Evolutionary conservation across 176 grass and related monocot genomes (phyloP).

Genomic region (Chrysopogon serrulatus): DNA sequence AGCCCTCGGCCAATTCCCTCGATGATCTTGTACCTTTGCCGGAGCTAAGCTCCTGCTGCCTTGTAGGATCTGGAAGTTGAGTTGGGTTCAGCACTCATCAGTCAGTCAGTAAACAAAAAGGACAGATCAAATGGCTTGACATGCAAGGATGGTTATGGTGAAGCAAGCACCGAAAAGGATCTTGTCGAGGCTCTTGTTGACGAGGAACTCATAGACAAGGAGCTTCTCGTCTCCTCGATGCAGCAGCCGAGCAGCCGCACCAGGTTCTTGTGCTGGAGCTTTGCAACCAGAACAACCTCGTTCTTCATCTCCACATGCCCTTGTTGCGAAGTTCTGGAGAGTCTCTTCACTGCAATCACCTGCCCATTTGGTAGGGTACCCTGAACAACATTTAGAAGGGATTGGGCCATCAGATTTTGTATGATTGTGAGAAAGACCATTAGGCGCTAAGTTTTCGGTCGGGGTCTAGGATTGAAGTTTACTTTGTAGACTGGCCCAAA

Average conservation of each 20-base stretch:
- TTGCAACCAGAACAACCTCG: conserved; percentile 41
- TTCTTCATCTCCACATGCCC: conserved; percentile 38
- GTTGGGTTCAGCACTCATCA: not conserved
- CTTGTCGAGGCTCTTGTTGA: conserved; percentile 39
- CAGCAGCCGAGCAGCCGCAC: conserved; percentile 47
- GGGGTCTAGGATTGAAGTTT: not conserved
- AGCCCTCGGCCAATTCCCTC: conserved; percentile 48
- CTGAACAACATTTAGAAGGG: not conserved
- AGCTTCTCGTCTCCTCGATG: conserved; percentile 43
- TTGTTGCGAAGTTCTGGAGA: conserved; percentile 31
- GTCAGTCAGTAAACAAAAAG: not conserved
- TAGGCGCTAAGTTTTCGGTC: not conserved
- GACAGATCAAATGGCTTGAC: accelerated
- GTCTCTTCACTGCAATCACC: conserved; percentile 56
- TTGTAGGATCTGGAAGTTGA: conserved; percentile 9
- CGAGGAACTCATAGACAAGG: conserved; percentile 51
- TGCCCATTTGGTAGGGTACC: not conserved
- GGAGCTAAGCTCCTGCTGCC: conserved; percentile 12
- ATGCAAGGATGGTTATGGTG: not conserved
- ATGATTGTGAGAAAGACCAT: not conserved
- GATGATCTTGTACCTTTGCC: conserved; percentile 35
- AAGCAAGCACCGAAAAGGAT: conserved; percentile 34
- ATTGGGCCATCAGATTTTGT: not conserved
- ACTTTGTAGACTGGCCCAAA: conserved; percentile 63
- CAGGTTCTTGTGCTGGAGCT: conserved; percentile 64